A percentile compares a stretch with the other conserved stretches of the same genome.
Conservation (phyloP, 768 basidiomycete genomes). For the Xerocomus spinulosus region DNA sequence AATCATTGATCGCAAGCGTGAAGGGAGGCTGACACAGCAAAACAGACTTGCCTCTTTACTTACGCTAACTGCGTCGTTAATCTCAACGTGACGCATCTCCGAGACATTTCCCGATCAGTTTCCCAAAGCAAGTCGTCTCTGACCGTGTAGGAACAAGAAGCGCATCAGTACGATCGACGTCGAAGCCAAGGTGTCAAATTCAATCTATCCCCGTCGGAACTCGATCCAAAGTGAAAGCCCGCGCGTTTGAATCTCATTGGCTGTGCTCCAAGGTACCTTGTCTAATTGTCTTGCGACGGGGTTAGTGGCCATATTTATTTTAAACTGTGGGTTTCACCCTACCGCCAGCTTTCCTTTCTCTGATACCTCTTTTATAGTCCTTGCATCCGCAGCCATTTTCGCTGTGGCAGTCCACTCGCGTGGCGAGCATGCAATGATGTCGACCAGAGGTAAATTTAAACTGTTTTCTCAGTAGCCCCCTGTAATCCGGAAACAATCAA, state of each 20-base stretch:
- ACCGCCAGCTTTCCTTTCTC: conserved; percentile 10
- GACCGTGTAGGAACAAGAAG: conserved; percentile 14
- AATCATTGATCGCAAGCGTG: conserved; percentile 4
- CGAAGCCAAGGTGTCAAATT: conserved; percentile 15
- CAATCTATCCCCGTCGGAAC: conserved; percentile 14
- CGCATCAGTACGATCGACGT: conserved; percentile 22
- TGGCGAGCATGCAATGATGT: too few species aligned
- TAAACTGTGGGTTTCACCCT: conserved; percentile 2
- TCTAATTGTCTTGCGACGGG: conserved; percentile 12
- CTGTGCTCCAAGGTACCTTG: conserved; percentile 18
- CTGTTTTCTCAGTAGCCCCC: too few species aligned
- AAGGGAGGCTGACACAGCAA: conserved; percentile 1
- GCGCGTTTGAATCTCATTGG: conserved; percentile 19
- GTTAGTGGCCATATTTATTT: conserved; percentile 12
- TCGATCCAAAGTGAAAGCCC: conserved; percentile 12
- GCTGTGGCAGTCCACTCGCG: too few species aligned
- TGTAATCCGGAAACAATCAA: too few species aligned
- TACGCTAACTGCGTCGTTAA: conserved; percentile 7
- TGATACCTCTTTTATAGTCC: conserved; percentile 1
- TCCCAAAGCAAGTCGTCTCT: conserved; percentile 19
- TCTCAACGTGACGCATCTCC: conserved; percentile 10
- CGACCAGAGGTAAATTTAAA: background rate
- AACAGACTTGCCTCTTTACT: conserved; percentile 1
- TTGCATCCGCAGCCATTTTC: background rate
- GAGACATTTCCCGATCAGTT: conserved; percentile 10